Conservation (phyloP, 345 rosid species). For the Pelargonium nanum region DNA sequence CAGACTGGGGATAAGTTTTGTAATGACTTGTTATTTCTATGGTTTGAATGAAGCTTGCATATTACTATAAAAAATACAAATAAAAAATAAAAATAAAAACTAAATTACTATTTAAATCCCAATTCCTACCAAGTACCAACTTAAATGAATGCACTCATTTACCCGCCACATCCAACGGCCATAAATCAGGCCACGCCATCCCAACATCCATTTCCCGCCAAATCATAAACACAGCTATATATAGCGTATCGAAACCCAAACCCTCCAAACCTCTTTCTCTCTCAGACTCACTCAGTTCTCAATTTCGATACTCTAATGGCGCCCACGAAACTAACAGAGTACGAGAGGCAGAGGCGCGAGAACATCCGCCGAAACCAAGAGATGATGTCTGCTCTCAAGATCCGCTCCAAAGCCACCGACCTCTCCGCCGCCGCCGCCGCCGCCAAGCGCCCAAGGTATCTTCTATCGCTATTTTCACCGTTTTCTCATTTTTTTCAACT, state of each 20-base stretch:
- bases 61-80: no score
- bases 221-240: background rate
- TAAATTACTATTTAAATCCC: no score
- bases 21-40: no score
- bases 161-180: background rate
- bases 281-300: background rate
- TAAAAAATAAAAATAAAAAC: no score
- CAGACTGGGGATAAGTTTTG: no score
- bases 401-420: slow-evolving; percentile 41
- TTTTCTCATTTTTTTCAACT: background rate
- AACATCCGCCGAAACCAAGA: slow-evolving; percentile 67
- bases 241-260: background rate
- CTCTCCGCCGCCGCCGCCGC: slow-evolving; percentile 35
- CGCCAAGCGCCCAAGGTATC: slow-evolving; percentile 45
- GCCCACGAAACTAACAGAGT: slow-evolving; percentile 48
- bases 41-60: no score
- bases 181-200: background rate
- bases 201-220: background rate
- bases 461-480: background rate
- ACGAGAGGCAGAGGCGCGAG: slow-evolving; percentile 66
- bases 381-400: slow-evolving; percentile 64
- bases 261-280: background rate
- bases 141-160: no score
- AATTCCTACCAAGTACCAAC: no score
- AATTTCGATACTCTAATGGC: slow-evolving; percentile 32